These are phyloP conservation scores for Mucor racemosus DNA, from an alignment of 371 early-diverging fungal species.

Conservation along the genomic window DNA sequence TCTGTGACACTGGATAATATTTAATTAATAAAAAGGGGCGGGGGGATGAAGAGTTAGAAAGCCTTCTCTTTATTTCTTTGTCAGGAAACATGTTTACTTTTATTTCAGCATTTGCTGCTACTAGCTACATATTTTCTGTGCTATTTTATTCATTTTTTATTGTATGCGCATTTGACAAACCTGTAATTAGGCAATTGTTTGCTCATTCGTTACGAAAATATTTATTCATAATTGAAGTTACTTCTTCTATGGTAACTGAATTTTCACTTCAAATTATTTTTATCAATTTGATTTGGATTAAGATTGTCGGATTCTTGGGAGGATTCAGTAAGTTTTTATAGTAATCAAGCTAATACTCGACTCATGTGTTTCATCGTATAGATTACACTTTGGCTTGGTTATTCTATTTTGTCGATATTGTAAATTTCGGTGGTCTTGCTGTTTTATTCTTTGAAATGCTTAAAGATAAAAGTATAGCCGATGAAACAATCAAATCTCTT, in stretches of 20 bases:
- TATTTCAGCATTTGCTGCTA: slow-evolving; percentile 14
- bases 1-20: background rate
- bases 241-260: slow-evolving; percentile 27
- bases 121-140: slow-evolving; percentile 16
- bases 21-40: background rate
- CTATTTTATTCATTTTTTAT: background rate
- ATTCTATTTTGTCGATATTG: slow-evolving; percentile 26
- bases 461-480: slow-evolving; percentile 19
- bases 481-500: slow-evolving; percentile 14
- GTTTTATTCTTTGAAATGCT: slow-evolving; percentile 33
- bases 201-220: background rate
- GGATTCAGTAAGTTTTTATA: slow-evolving; percentile 35
- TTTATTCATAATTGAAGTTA: background rate
- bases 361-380: background rate
- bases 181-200: background rate
- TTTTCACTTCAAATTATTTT: slow-evolving; percentile 27
- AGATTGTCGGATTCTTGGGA: slow-evolving; percentile 25
- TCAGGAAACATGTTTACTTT: background rate
- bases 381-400: slow-evolving; percentile 29
- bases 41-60: background rate
- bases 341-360: background rate
- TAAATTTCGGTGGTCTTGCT: slow-evolving; percentile 25
- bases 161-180: slow-evolving; percentile 13
- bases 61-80: background rate
- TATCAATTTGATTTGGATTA: slow-evolving; percentile 24